A percentile compares a stretch with the other conserved stretches of the same genome.
These are phyloP conservation scores for Rhodomyrtus psidioides DNA, from an alignment of 441 rosid genomes.

Conservation along the genomic window DNA sequence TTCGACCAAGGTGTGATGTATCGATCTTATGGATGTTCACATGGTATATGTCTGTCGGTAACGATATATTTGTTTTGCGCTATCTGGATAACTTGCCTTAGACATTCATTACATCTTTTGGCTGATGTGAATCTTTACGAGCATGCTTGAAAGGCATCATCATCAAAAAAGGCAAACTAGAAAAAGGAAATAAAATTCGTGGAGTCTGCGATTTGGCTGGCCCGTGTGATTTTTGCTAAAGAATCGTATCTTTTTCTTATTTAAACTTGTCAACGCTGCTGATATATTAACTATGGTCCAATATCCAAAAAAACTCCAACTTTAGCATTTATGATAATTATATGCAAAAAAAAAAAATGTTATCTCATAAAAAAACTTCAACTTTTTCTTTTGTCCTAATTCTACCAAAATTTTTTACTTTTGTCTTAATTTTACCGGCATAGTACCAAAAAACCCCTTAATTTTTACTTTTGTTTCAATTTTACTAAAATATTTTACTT, in stretches of 20 bases:
- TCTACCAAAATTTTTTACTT: too few relatives aligned
- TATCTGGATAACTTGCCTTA: neutral
- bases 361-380: too few relatives aligned
- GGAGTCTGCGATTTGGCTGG: neutral
- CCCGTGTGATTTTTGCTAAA: neutral
- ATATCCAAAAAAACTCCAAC: too few relatives aligned
- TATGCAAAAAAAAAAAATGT: too few relatives aligned
- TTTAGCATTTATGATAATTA: too few relatives aligned
- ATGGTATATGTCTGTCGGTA: neutral
- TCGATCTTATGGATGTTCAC: neutral
- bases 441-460: too few relatives aligned
- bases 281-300: neutral
- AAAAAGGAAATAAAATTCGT: neutral
- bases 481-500: too few relatives aligned
- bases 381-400: too few relatives aligned
- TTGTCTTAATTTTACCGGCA: too few relatives aligned
- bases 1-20: neutral
- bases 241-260: neutral
- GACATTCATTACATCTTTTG: neutral
- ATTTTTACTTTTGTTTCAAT: too few relatives aligned
- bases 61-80: neutral
- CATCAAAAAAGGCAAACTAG: neutral
- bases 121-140: neutral
- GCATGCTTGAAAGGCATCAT: neutral
- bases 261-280: neutral